Evolutionary conservation across 441 rosid species (phyloP), one percentile per base, ranked within the genome.

Genomic region (Isatis lusitanica): DNA sequence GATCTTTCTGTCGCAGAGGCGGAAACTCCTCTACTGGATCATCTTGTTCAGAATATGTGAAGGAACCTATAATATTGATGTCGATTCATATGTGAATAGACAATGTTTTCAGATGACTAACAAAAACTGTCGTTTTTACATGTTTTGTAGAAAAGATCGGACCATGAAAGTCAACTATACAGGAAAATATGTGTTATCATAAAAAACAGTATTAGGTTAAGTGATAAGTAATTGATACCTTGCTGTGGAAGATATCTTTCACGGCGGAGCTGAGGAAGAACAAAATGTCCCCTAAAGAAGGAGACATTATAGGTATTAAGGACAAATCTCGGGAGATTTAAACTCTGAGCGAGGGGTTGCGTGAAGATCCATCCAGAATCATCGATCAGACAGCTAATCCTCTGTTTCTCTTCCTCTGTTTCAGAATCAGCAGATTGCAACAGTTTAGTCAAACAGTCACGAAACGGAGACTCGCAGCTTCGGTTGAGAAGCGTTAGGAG

Each of bases 351-450:
- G 7, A 84, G 39, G 1, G 63, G 52, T 42, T 66, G 77, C 11
- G 83, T 58, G 56, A 81, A 84, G 55, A 69, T 40, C 79, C 79
- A 81, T 26, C 61, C 68, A 52, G 83, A 71, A 67, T 84, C 87
- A 7, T 76, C 47, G 46, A 81, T 74, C 58, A 84, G 38, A 72
- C 87, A 81, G 24, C 70, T 57, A 48, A 81, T 44, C 2, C 13
- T 76, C 69, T 68, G 40, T 60, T 73, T 79, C 13, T 48, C 38
- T 1, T 46, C 56, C 69, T 13, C 42, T 67, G 73, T 74, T 50
- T 67, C 24, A 8, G 68, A 64, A 44, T 26, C 66, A 24, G 46
- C 13, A 43, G 57, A 40, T 3, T 40, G 12, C 68, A 79, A 51
- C 39, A 78, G n/a, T 53, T 50, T 44, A 13, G 51, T 63, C 75